Base-by-base conservation (phyloP, 208 protist species). In the Crithidia fasciculata region DNA sequence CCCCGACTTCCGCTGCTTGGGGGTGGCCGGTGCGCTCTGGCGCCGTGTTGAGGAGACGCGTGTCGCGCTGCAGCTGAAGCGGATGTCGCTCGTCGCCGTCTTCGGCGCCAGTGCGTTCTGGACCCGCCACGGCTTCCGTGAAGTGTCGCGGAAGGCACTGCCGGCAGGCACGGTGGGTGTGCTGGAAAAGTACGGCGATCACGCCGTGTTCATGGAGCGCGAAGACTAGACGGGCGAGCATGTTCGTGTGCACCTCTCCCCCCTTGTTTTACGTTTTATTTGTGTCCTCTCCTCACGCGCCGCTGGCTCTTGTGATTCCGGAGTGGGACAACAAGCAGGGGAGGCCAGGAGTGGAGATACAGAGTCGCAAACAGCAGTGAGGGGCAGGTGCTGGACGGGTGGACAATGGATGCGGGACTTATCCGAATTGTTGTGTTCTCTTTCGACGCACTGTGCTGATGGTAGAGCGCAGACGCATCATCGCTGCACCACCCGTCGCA, bases 121-220 rank as follows among this genome's bases (percentile, higher is more conserved):
- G 77, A 39, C 56, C 9, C 73, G 72, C 3, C 47, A 71, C n/a
- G 69, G 69, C 4, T 76, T 81, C 39, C 41, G 39, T 44, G 62
- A 72, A 54, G 57, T 80, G 52, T 18, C 52, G 18, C 62, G 56
- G 6, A 47, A 60, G 45, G 47, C 52, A 8, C 69, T 80, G 19
- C 75, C 68, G 44, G 47, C 5, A 0, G 67, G 28, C 2, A 72
- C 67, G n/a, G 67, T 72, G 44, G 19, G 43, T 5, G 67, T 72
- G 64, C 61, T 82, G 39, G 45, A 77, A 9, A 67, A 70, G 18
- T 77, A 77, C 67, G 77, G 71, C n/a, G 77, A 74, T 7, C 71
- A 74, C 15, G 77, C 71, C 13, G 66, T 69, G 13, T 77, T 77
- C 53, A 77, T 82, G 77, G 77, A 77, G 71, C 54, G 67, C 5